phyloP scores from a whole-genome alignment of 495 filamentous ascomycete genomes.

The Aspergillus indologenus region DNA sequence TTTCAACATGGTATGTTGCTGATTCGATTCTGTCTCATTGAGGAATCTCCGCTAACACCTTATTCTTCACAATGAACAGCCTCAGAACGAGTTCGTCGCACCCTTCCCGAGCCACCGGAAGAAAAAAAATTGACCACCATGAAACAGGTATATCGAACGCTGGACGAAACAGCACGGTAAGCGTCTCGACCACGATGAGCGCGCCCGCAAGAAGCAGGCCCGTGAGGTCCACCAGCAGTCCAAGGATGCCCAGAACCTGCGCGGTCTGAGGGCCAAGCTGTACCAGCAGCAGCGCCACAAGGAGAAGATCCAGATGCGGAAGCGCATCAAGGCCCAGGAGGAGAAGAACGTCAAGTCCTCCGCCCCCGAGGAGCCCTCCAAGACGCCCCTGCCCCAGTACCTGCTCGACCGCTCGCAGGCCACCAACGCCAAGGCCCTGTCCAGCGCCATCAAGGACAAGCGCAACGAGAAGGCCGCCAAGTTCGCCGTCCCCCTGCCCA shows the following conservation, averaged over 20 bases:
- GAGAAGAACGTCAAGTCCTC: constrained; percentile 92
- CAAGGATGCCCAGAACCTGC: constrained; percentile 85
- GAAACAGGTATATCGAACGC: constrained; percentile 75
- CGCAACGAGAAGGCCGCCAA: constrained; percentile 91
- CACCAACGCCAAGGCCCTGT: constrained; percentile 85
- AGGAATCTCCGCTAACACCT: constrained; percentile 6
- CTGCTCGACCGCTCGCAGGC: constrained; percentile 85
- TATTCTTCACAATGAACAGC: constrained; percentile 33
- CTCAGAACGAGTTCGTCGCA: constrained; percentile 72
- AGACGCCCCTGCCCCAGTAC: constrained; percentile 77
- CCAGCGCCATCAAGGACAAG: constrained; percentile 83
- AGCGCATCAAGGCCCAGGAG: constrained; percentile 90
- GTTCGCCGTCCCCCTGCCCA: constrained; percentile 90
- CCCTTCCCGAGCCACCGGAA: constrained; percentile 14
- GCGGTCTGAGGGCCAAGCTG: constrained; percentile 88
- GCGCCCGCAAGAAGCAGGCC: constrained; percentile 78
- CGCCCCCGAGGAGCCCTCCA: constrained; percentile 67
- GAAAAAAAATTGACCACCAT: constrained; percentile 18
- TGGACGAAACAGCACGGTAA: constrained; percentile 79
- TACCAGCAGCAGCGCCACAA: constrained; percentile 90
- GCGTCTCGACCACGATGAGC: constrained; percentile 87
- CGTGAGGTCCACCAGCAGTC: constrained; percentile 83
- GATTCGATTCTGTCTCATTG: background rate
- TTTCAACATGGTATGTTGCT: constrained; percentile 38
- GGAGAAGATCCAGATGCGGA: constrained; percentile 99